Evolutionary conservation across 2,329 filamentous ascomycete genomes (phyloP), one percentile per base, ranked within the genome.

Genomic region (Orbilia oligospora): DNA sequence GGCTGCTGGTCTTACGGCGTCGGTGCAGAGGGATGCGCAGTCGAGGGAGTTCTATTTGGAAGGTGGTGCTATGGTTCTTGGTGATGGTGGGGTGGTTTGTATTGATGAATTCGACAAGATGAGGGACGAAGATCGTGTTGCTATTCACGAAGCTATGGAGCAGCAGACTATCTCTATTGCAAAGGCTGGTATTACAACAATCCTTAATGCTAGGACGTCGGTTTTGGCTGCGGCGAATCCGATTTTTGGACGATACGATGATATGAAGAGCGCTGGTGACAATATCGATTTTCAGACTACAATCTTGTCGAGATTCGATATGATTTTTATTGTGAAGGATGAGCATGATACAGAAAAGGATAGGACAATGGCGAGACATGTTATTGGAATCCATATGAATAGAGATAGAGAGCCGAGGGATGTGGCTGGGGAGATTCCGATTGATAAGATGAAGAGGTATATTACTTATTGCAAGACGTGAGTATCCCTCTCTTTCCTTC

Each of bases 101-200:
- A 99, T 99, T 82, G 96, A 99, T 83, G 96, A 99, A 85, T 99
- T 99, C 83, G 96, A 99, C 87, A 99, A 99, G 87, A 99, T 99
- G 96, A 89, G 96, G 80, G 96, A 99, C 83, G 96, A 99, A 84
- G 96, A 99, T 82, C 90, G 96, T 82, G 96, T 98, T 5, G 96
- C 96, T 1, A 99, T 99, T 81, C 96, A 99, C 87, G 96, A 99
- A 88, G 96, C 96, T 75, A 99, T 99, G 96, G 96, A 99, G 84
- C 96, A 99, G 86, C 96, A 99, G 85, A 99, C 96, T 0, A 99
- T 99, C 79, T 98, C 96, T 10, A 98, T 99, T 82, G 96, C 96
- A 80, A 98, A 99, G 86, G 96, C 96, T 0, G 96, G 96, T 82
- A 99, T 99, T 83, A 99, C 96, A 0, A 99, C 96, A 0, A 98